These are phyloP conservation scores for Talaromyces sp. DNA, from an alignment of 2,329 filamentous ascomycete species.

Conservation along the genomic window DNA sequence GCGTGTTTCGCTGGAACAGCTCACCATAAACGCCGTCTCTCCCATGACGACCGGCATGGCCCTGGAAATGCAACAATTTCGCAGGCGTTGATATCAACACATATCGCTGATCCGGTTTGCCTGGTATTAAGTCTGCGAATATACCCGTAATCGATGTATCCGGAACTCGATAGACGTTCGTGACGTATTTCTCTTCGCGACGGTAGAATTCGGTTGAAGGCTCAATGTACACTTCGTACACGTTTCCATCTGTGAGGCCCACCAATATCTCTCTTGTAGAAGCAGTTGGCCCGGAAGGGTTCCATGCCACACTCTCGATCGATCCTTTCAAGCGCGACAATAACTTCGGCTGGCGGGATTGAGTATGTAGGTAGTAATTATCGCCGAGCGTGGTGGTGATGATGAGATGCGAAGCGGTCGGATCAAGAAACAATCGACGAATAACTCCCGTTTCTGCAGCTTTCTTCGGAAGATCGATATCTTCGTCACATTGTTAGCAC, in stretches of 20 bases:
- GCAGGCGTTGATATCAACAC: slow-evolving; percentile 78
- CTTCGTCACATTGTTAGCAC: slow-evolving; percentile 48
- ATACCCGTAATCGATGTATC: slow-evolving; percentile 83
- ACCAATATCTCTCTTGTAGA: slow-evolving; percentile 93
- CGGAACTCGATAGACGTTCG: slow-evolving; percentile 74
- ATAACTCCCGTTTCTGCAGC: slow-evolving; percentile 88
- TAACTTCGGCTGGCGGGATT: slow-evolving; percentile 82
- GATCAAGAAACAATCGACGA: slow-evolving; percentile 93
- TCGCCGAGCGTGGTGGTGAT: slow-evolving; percentile 89
- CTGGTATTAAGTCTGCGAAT: slow-evolving; percentile 73
- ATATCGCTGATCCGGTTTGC: slow-evolving; percentile 69
- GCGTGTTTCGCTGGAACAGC: slow-evolving; percentile 83
- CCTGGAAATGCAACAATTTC: slow-evolving; percentile 76
- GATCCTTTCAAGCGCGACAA: slow-evolving; percentile 82
- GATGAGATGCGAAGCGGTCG: slow-evolving; percentile 90
- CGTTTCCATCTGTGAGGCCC: slow-evolving; percentile 86
- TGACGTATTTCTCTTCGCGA: slow-evolving; percentile 89
- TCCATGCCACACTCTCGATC: slow-evolving; percentile 92
- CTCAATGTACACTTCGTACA: slow-evolving; percentile 95
- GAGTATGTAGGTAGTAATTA: slow-evolving; percentile 96
- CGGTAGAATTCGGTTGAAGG: slow-evolving; percentile 92
- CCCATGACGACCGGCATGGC: slow-evolving; percentile 69
- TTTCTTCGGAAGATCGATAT: slow-evolving; percentile 95
- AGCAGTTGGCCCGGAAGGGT: slow-evolving; percentile 84
- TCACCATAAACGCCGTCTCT: slow-evolving; percentile 82